Conservation (phyloP, 2,329 filamentous ascomycete genomes). For the Fusarium sp. region DNA sequence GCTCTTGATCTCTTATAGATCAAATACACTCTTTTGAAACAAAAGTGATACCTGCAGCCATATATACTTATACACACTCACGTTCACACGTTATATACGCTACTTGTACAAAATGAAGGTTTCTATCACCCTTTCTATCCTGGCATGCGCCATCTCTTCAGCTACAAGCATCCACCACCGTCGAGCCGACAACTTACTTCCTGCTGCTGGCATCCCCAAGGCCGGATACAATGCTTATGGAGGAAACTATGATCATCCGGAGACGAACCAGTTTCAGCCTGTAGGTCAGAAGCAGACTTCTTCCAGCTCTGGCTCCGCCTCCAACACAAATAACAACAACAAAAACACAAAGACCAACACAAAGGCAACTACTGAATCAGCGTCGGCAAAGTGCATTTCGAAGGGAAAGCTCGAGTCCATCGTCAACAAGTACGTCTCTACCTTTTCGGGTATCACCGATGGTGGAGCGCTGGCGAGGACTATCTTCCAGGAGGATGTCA, state of each 20-base stretch:
- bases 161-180: conserved; percentile 21
- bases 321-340: neutral
- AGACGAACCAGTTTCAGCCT: conserved; percentile 26
- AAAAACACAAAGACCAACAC: neutral
- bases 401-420: conserved; percentile 23
- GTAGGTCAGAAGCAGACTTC: conserved; percentile 22
- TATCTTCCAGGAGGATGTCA: conserved; percentile 27
- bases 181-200: conserved; percentile 14
- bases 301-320: neutral
- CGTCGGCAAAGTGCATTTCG: conserved; percentile 16
- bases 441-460: conserved; percentile 36
- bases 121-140: conserved; percentile 15
- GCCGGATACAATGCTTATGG: conserved; percentile 25
- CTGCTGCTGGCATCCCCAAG: conserved; percentile 23
- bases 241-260: conserved; percentile 32
- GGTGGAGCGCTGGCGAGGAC: conserved; percentile 19
- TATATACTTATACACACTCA: neutral
- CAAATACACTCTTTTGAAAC: conserved; percentile 24
- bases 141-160: conserved; percentile 31
- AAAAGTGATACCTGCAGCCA: neutral
- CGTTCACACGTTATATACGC: neutral
- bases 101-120: conserved; percentile 24
- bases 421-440: conserved; percentile 36
- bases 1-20: conserved; percentile 7
- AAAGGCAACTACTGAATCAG: neutral